phyloP scores from a whole-genome alignment of 257 asterid genomes.

The Fraxinus pennsylvanica region DNA sequence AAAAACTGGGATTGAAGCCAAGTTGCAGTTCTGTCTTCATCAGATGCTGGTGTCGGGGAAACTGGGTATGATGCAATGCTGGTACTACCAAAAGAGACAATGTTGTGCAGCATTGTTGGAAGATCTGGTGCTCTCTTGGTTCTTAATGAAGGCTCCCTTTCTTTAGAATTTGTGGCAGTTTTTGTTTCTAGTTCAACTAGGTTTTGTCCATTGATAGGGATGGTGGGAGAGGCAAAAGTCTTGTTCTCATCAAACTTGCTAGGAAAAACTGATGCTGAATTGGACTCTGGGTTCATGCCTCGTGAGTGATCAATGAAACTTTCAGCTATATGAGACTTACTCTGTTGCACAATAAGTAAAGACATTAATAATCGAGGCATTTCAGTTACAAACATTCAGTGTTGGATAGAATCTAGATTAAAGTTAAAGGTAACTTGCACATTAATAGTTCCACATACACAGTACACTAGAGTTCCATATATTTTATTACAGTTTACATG shows the following conservation, averaged over 20 bases:
- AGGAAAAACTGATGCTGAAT: conserved; percentile 50
- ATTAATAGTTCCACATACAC: not conserved
- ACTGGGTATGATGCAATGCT: conserved; percentile 40
- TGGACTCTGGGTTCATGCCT: conserved; percentile 44
- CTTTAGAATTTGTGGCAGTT: conserved; percentile 54
- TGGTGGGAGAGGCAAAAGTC: conserved; percentile 39
- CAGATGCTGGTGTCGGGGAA: conserved; percentile 44
- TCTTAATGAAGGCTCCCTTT: conserved; percentile 43
- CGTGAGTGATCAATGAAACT: conserved; percentile 56
- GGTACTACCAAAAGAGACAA: conserved; percentile 42
- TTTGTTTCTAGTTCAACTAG: conserved; percentile 58
- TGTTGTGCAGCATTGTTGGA: conserved; percentile 36
- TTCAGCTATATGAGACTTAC: conserved; percentile 51
- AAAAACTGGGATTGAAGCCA: conserved; percentile 47
- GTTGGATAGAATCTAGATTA: not conserved
- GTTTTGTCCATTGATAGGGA: conserved; percentile 57
- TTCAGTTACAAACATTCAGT: not conserved
- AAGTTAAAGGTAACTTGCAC: not conserved
- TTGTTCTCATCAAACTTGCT: conserved; percentile 58
- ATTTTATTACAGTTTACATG: not conserved
- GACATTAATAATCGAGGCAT: conserved; percentile 15
- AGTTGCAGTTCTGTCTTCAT: conserved; percentile 36
- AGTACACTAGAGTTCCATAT: not conserved
- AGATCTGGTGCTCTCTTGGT: conserved; percentile 42
- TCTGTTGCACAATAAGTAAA: conserved; percentile 43